Evolutionary conservation across 306 rosid genomes (phyloP).

Genomic region (Citrullus colocynthis): DNA sequence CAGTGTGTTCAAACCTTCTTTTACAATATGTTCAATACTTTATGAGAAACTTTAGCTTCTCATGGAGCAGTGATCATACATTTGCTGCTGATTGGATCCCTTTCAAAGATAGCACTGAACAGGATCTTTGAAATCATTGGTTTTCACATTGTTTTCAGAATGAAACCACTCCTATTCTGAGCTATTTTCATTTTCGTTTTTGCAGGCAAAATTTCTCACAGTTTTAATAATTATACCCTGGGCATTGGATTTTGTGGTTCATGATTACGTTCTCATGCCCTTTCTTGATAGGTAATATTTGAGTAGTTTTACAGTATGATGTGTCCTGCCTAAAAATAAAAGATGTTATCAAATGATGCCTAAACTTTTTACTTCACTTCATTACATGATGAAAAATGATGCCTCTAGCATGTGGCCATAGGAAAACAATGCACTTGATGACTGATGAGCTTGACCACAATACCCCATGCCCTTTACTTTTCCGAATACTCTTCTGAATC

Average conservation of each 20-base stretch:
- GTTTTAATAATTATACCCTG: conserved; percentile 69
- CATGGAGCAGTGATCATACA: background rate
- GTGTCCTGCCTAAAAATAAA: background rate
- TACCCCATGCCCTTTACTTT: no score
- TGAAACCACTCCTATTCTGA: background rate
- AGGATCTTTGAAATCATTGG: background rate
- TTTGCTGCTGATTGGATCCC: background rate
- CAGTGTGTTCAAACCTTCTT: background rate
- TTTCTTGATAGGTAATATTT: conserved; percentile 69
- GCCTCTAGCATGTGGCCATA: no score
- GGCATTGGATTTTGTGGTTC: conserved; percentile 83
- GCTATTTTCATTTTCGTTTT: conserved; percentile 11
- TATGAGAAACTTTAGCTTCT: background rate
- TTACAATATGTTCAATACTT: background rate
- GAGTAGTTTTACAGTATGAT: background rate
- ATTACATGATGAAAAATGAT: no score
- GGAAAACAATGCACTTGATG: no score
- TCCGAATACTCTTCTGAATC: no score
- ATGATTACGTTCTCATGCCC: conserved; percentile 90
- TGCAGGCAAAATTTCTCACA: conserved; percentile 86
- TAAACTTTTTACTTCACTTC: no score
- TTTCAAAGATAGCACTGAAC: background rate
- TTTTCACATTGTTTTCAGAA: background rate
- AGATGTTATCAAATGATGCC: no score
- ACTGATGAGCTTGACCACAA: no score